These are phyloP conservation scores for Didymella lethalis DNA, from an alignment of 2,329 filamentous ascomycete genomes.

Conservation along the genomic window DNA sequence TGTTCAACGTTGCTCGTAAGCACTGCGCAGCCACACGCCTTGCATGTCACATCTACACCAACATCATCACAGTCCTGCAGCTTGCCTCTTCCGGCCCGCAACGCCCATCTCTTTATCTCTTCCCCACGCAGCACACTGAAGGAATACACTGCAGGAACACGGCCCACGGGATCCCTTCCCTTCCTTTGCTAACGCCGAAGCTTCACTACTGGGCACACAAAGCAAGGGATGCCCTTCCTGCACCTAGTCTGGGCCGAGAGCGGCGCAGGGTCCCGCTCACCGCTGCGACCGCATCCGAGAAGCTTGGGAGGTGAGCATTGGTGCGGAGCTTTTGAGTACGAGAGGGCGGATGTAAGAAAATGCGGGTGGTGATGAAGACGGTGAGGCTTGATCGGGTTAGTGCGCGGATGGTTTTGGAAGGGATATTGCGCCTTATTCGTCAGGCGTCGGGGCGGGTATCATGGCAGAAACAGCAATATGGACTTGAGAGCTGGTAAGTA, in stretches of 20 bases:
- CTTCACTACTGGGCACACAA: not conserved
- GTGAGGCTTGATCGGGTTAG: not conserved
- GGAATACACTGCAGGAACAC: not conserved
- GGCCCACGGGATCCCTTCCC: not conserved
- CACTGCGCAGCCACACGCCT: not conserved
- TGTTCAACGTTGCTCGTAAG: not conserved
- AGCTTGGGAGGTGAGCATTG: not conserved
- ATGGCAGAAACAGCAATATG: not conserved
- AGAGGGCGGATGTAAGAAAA: too few relatives aligned
- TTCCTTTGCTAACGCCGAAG: not conserved
- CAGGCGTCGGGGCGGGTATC: not conserved
- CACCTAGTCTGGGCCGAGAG: not conserved
- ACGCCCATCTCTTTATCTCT: not conserved
- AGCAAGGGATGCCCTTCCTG: slow-evolving; percentile 3
- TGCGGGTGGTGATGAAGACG: slow-evolving; percentile 4
- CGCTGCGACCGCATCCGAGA: slow-evolving; percentile 3
- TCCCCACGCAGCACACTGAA: not conserved
- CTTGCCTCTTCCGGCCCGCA: not conserved
- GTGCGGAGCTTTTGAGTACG: too few relatives aligned
- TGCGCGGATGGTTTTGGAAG: not conserved
- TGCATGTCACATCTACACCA: slow-evolving; percentile 1
- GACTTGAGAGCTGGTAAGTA: not conserved
- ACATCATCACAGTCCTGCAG: not conserved
- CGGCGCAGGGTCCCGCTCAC: not conserved
- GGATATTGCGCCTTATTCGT: not conserved